These are phyloP conservation scores for Musa troglodytarum DNA, from an alignment of 176 grass and related monocot genomes.

Conservation along the genomic window DNA sequence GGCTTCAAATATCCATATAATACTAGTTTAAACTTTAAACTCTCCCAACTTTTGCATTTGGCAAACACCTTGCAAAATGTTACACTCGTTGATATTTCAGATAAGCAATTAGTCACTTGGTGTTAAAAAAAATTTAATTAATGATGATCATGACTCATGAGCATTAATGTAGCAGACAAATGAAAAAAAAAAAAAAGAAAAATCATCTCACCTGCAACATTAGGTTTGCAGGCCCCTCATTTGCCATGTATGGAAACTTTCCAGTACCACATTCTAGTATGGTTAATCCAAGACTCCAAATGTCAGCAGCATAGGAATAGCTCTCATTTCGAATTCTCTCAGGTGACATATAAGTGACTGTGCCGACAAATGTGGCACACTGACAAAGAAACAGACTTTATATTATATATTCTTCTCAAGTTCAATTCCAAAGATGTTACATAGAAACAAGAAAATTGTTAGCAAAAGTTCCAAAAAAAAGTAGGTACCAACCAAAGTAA, in stretches of 20 bases:
- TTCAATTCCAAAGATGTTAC: neutral
- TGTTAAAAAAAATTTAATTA: neutral
- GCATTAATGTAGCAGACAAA: neutral
- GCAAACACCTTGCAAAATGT: no score
- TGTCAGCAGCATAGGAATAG: constrained; percentile 91
- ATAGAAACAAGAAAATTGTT: constrained; percentile 8
- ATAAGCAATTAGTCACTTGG: neutral
- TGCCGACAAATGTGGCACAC: constrained; percentile 99
- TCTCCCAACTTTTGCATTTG: no score
- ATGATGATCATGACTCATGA: neutral
- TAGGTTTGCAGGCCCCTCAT: constrained; percentile 80
- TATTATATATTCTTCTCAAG: constrained; percentile 8
- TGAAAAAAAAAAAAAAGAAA: constrained; percentile 6
- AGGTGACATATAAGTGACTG: constrained; percentile 95
- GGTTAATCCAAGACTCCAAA: constrained; percentile 92
- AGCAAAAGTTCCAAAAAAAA: constrained; percentile 11
- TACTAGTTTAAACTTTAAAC: no score
- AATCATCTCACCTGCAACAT: constrained; percentile 72
- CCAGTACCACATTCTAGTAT: constrained; percentile 91
- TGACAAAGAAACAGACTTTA: constrained; percentile 34
- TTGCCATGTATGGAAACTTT: constrained; percentile 89
- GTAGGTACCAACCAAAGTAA: no score
- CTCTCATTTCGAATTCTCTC: constrained; percentile 92
- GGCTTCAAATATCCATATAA: no score
- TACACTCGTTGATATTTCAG: neutral